Conservation (phyloP, 345 rosid genomes). For the Hypericum perforatum region DNA sequence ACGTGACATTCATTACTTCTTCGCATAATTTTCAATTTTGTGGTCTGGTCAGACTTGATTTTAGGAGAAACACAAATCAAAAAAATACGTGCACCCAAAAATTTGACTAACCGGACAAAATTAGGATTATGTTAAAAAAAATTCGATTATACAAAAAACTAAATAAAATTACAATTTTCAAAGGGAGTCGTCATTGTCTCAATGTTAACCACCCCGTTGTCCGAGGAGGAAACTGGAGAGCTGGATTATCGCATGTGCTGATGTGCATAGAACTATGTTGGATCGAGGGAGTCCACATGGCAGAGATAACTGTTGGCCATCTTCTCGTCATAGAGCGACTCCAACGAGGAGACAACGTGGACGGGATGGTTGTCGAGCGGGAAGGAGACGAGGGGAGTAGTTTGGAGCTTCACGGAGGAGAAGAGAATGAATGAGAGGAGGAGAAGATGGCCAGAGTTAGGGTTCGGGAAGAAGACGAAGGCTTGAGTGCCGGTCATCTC, state of each 20-base stretch:
- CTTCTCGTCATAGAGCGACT: slow-evolving; percentile 71
- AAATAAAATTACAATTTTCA: no score
- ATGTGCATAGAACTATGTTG: slow-evolving; percentile 78
- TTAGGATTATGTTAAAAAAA: no score
- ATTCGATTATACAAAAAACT: no score
- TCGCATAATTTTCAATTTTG: no score
- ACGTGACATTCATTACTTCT: no score
- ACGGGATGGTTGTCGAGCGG: slow-evolving; percentile 47
- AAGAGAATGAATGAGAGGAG: slow-evolving; percentile 68
- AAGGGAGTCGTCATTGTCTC: no score
- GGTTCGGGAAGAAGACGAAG: slow-evolving; percentile 79
- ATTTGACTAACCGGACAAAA: no score
- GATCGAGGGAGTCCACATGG: slow-evolving; percentile 56
- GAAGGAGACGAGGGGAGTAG: slow-evolving; percentile 65
- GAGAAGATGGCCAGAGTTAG: slow-evolving; percentile 68
- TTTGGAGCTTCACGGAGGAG: slow-evolving; percentile 79
- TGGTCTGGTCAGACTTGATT: no score
- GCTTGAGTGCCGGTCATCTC: slow-evolving; percentile 87
- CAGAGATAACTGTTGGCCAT: slow-evolving; percentile 92
- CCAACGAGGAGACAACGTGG: slow-evolving; percentile 66
- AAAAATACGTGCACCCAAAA: no score
- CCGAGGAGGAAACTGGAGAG: slow-evolving; percentile 51
- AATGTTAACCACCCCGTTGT: slow-evolving; percentile 62
- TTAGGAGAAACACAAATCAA: no score
- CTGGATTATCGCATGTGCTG: slow-evolving; percentile 70